Base-by-base conservation (phyloP, 768 basidiomycete genomes). In the Lactarius deliciosus region DNA sequence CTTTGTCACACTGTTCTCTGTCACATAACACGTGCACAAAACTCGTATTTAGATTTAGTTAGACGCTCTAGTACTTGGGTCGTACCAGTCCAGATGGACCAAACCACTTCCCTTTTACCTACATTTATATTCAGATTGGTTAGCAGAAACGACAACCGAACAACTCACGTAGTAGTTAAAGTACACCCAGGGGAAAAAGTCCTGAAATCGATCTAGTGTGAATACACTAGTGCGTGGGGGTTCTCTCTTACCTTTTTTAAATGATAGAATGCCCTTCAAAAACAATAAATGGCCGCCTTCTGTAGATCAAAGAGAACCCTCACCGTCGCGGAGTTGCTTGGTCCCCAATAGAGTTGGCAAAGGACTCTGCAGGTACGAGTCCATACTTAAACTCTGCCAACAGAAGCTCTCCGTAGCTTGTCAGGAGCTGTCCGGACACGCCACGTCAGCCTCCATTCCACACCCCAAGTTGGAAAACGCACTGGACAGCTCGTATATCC, bases 371-470 rank as follows among this genome's bases (percentile, higher is more conserved):
- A 1, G 94, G 92, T 73, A 88, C 85, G 1, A 89, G 78, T 18
- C 92, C 95, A 76, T 98, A 99, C 75, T 91, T 92, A 83, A 98
- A 98, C 76, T 98, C 96, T 32, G 92, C 89, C 62, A 98, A 82
- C 86, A 98, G 84, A 50, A 92, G 76, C 76, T 91, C 82, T 20
- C 90, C 90, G 71, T 93, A 92, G 34, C 90, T 90, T 54, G 90
- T 92, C 69, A 93, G 80, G 9, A 93, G 81, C 91, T 92, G 67
- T 32, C 28, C 43, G 36, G n/a, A n/a, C 10, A 34, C 58, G 15
- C 57, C 15, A 28, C 30, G 6, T 64, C 41, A 64, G n/a, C 55
- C 63, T 38, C 64, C 64, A 64, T 15, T 28, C n/a, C 30, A 66
- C 57, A 9, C 20, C 25, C 25, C 25, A 28, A 28, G 25, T 28